Percentiles rank a stretch among this genome's conserved stretches.
Conservation (phyloP, 2,329 filamentous ascomycete genomes). For the Rutstroemia sp. region DNA sequence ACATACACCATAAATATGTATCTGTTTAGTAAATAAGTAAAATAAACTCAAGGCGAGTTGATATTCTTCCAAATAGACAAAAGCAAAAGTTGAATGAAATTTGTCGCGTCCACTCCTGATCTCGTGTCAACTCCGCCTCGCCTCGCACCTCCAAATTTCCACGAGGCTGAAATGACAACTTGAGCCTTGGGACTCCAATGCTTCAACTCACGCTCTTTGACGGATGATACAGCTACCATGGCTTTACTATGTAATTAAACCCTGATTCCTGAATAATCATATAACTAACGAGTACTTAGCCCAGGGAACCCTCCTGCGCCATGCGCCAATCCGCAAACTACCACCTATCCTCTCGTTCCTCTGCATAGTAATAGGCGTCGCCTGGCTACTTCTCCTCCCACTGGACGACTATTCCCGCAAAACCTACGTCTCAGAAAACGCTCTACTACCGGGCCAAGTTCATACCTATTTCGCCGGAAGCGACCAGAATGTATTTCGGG, state of each 20-base stretch:
- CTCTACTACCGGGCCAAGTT: slow-evolving; percentile 88
- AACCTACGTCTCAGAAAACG: slow-evolving; percentile 97
- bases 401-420: slow-evolving; percentile 83
- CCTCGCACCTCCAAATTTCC: background rate
- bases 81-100: background rate
- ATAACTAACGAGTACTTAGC: slow-evolving; percentile 28
- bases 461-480: slow-evolving; percentile 97
- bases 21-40: no score
- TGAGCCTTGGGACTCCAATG: background rate
- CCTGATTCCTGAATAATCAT: background rate
- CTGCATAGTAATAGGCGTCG: slow-evolving; percentile 76
- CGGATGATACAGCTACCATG: slow-evolving; percentile 9
- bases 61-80: background rate
- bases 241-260: slow-evolving; percentile 22
- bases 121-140: background rate
- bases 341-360: slow-evolving; percentile 83
- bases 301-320: slow-evolving; percentile 62
- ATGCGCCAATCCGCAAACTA: slow-evolving; percentile 74
- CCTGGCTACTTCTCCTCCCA: slow-evolving; percentile 85
- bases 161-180: background rate
- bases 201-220: background rate
- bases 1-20: no score
- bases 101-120: slow-evolving; percentile 5
- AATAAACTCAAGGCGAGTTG: background rate
- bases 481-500: slow-evolving; percentile 89